A percentile compares a stretch with the other conserved stretches of the same genome.
phyloP scores from a whole-genome alignment of 257 asterid species.

The Solanum medicagineum region DNA sequence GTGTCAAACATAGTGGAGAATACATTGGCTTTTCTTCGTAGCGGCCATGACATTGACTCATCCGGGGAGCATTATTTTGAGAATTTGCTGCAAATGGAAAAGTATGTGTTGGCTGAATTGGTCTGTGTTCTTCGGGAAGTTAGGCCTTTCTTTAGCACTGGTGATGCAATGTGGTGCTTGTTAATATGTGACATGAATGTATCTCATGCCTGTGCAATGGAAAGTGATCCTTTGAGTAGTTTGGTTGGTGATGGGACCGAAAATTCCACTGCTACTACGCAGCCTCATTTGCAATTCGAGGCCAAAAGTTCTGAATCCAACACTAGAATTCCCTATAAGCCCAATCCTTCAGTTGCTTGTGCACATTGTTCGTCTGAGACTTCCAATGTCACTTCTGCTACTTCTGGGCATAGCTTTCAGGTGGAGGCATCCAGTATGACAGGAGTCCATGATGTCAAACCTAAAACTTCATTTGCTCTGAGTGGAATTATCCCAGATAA shows the following conservation, averaged over 20 bases:
- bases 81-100: constrained; percentile 76
- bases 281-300: constrained; percentile 25
- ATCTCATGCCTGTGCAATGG: constrained; percentile 87
- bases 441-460: constrained; percentile 18
- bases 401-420: constrained; percentile 33
- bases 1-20: constrained; percentile 90
- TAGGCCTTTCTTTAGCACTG: constrained; percentile 80
- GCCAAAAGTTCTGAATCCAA: constrained; percentile 30
- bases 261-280: constrained; percentile 24
- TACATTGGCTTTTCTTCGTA: constrained; percentile 58
- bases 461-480: constrained; percentile 18
- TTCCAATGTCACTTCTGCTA: constrained; percentile 15
- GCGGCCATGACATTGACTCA: constrained; percentile 48
- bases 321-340: constrained; percentile 24
- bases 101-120: constrained; percentile 82
- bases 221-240: constrained; percentile 45
- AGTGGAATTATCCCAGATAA: constrained; percentile 31
- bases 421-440: constrained; percentile 26
- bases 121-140: constrained; percentile 81
- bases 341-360: constrained; percentile 26
- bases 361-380: constrained; percentile 30
- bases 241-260: constrained; percentile 23
- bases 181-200: constrained; percentile 87
- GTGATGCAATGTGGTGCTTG: constrained; percentile 99
- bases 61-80: constrained; percentile 61